phyloP scores from a whole-genome alignment of 257 asterid genomes.

The Rehmannia glutinosa region DNA sequence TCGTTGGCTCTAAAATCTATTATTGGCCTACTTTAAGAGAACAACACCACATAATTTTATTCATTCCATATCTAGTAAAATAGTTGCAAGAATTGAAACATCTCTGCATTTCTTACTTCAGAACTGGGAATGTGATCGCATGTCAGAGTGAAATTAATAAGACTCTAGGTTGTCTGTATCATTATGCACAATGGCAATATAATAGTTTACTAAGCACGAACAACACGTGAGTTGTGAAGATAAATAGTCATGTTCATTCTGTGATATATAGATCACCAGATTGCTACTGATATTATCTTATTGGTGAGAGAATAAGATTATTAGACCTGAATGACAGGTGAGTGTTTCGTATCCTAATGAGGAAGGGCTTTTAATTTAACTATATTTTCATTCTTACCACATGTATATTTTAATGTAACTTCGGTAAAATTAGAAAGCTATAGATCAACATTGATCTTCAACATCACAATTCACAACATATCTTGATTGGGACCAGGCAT shows the following conservation, averaged over 20 bases:
- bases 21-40: not conserved
- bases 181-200: slow-evolving; percentile 12
- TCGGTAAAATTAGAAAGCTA: not conserved
- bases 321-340: slow-evolving; percentile 17
- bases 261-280: slow-evolving; percentile 1
- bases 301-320: slow-evolving; percentile 5
- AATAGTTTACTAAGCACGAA: slow-evolving; percentile 1
- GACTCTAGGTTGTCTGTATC: slow-evolving; percentile 6
- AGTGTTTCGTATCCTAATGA: not conserved
- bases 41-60: not conserved
- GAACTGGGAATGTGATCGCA: not conserved
- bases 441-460: not conserved
- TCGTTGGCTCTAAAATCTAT: not conserved
- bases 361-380: not conserved
- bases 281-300: not conserved
- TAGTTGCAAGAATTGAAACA: slow-evolving; percentile 12
- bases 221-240: not conserved
- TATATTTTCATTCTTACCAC: not conserved
- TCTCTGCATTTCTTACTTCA: slow-evolving; percentile 7
- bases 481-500: slow-evolving; percentile 6
- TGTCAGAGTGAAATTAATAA: slow-evolving; percentile 8
- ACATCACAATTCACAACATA: not conserved
- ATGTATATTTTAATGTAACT: not conserved
- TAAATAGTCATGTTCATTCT: not conserved
- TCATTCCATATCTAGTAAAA: slow-evolving; percentile 6